These are phyloP conservation scores for Rutidosis leptorrhynchoides DNA, from an alignment of 129 eudicot genomes.

Conservation along the genomic window DNA sequence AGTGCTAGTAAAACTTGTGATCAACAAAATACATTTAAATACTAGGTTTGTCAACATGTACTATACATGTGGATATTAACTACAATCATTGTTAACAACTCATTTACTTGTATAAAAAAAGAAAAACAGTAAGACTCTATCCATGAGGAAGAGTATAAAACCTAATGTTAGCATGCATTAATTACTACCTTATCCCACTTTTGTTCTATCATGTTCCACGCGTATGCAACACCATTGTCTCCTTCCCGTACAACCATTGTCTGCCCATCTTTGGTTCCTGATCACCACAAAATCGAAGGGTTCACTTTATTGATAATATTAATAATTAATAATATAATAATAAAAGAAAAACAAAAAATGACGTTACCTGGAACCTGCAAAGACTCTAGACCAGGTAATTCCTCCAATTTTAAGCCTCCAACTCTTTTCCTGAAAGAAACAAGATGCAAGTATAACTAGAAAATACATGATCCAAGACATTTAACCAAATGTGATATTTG, in stretches of 20 bases:
- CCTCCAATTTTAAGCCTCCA: constrained; percentile 93
- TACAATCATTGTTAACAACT: not conserved
- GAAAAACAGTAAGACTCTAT: not conserved
- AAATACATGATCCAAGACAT: constrained; percentile 5
- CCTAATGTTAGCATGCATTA: not conserved
- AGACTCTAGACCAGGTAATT: constrained; percentile 87
- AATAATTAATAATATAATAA: no score
- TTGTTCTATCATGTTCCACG: constrained; percentile 79
- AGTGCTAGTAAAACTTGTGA: constrained; percentile 4
- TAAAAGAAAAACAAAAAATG: not conserved
- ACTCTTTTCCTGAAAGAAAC: constrained; percentile 65
- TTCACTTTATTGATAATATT: not conserved
- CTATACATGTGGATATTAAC: not conserved
- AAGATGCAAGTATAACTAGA: constrained; percentile 7
- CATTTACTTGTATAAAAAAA: constrained; percentile 10
- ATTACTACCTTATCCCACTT: constrained; percentile 86
- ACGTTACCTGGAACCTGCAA: constrained; percentile 75
- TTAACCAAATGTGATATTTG: not conserved
- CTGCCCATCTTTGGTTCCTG: constrained; percentile 95
- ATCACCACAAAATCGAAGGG: constrained; percentile 28
- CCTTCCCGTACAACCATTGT: constrained; percentile 95
- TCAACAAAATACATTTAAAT: constrained; percentile 4
- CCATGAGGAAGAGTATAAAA: not conserved
- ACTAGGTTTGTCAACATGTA: constrained; percentile 14
- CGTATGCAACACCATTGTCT: constrained; percentile 96